These are phyloP conservation scores for Pilasporangium apinafurcum DNA, from an alignment of 352 stramenopile genomes.

Conservation along the genomic window DNA sequence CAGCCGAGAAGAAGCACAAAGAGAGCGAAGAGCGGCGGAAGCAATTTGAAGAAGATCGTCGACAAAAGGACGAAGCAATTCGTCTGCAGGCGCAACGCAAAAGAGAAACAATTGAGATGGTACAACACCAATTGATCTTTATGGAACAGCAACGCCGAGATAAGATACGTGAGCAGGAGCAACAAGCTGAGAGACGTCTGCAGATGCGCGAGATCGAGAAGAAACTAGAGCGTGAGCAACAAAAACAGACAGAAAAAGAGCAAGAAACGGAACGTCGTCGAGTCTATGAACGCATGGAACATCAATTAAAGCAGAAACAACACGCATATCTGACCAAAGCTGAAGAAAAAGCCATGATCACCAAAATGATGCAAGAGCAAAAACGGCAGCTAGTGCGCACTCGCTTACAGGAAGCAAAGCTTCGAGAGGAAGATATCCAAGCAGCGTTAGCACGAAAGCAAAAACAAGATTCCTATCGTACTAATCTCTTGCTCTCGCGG, in stretches of 20 bases:
- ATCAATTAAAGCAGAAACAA: constrained; percentile 41
- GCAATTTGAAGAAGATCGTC: constrained; percentile 37
- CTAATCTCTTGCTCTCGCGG: constrained; percentile 42
- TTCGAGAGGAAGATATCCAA: constrained; percentile 79
- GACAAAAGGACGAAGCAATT: constrained; percentile 37
- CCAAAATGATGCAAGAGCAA: constrained; percentile 42
- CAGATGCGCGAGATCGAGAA: constrained; percentile 42
- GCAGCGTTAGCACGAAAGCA: constrained; percentile 42
- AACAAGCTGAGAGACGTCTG: constrained; percentile 28
- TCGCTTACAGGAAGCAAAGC: constrained; percentile 58
- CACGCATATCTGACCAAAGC: constrained; percentile 27
- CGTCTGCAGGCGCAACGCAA: constrained; percentile 37
- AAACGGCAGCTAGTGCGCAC: constrained; percentile 41
- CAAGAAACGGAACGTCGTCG: constrained; percentile 42
- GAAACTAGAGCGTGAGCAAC: constrained; percentile 32
- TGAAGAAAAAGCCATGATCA: constrained; percentile 44
- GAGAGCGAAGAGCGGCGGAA: constrained; percentile 49
- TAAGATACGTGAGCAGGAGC: constrained; percentile 40
- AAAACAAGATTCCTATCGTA: constrained; percentile 58
- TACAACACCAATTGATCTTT: constrained; percentile 49
- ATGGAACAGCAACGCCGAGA: constrained; percentile 50
- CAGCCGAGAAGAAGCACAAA: constrained; percentile 51
- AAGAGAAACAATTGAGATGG: constrained; percentile 53
- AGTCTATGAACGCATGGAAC: constrained; percentile 59
- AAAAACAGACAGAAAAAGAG: constrained; percentile 39